Base-by-base conservation (phyloP, 2,329 filamentous ascomycete genomes). In the Sclerotinia minor region DNA sequence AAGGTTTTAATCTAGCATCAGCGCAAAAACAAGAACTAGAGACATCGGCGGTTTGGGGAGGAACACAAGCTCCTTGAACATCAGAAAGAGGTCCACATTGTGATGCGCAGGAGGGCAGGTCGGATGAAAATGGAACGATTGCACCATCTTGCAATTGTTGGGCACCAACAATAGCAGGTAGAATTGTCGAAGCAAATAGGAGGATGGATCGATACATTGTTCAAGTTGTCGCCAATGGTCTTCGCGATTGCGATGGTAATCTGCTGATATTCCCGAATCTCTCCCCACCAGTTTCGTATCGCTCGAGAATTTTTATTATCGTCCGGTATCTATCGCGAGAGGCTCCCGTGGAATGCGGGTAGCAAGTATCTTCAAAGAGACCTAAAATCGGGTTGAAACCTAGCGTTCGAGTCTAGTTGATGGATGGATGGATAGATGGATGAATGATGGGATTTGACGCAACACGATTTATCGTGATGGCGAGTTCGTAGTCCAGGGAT, bases 11-110 rank as follows among this genome's bases (percentile, higher is more conserved):
- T 29, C 83, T 80, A 17, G 81, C 71, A 61, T 89, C 87, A 73
- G 83, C 80, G 80, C 92, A 96, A 80, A 96, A 93, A 79, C 92
- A 96, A 47, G 83, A 81, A 64, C 86, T 82, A 77, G 90, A 92
- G 54, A 82, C 84, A 26, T 78, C 75, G 6, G 83, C 77, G 4
- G 79, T 81, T 32, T 79, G 82, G 5, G 84, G 85, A 4, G 89
- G 89, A 1, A 89, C 83, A 78, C 92, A 96, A 70, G 82, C 86
- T 57, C 84, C 84, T 75, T 93, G 91, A 68, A 90, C 92, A 78
- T 91, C 85, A 76, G 84, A 87, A 55, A 92, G 85, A 38, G 81
- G 77, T 54, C 83, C 82, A 75, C 90, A 92, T 58, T 76, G 70
- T 29, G 80, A 77, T 13, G 86, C 89, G 74, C 90, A 92, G 35